phyloP scores from a whole-genome alignment of 177 flowering plant genomes.

The Tripterygium wilfordii region DNA sequence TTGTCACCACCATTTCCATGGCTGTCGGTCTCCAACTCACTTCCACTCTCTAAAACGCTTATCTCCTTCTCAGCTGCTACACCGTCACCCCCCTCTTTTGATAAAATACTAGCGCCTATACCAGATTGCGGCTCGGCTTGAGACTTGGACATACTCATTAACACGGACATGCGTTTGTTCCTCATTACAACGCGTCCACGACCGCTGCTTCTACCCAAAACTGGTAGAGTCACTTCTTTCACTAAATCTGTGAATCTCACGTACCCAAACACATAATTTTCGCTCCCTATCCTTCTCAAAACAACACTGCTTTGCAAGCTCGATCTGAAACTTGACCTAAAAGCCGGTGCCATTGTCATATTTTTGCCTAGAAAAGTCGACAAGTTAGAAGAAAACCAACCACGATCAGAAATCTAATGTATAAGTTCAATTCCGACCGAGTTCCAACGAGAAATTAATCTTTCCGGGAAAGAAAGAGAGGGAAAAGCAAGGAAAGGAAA shows the following conservation, averaged over 20 bases:
- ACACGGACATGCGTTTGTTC: slow-evolving; percentile 1
- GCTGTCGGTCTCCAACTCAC: slow-evolving; percentile 1
- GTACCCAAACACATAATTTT: not conserved
- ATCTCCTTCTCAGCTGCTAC: not conserved
- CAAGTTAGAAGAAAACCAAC: too few species aligned
- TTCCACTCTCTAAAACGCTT: slow-evolving; percentile 4
- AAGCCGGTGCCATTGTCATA: slow-evolving; percentile 8
- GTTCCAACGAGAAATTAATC: too few species aligned
- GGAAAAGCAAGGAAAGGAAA: too few species aligned
- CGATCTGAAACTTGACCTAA: slow-evolving; percentile 2
- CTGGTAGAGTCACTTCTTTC: slow-evolving; percentile 3
- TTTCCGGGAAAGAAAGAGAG: too few species aligned
- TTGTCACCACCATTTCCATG: slow-evolving; percentile 27
- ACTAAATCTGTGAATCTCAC: slow-evolving; percentile 1
- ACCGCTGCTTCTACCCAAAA: not conserved
- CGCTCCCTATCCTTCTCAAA: slow-evolving; percentile 7
- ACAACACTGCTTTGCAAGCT: slow-evolving; percentile 11
- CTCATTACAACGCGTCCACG: not conserved
- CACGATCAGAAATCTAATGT: too few species aligned
- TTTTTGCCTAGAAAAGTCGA: slow-evolving; percentile 6
- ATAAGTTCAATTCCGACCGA: too few species aligned
- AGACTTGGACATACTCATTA: slow-evolving; percentile 7
- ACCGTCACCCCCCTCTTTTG: slow-evolving; percentile 8
- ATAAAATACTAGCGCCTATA: not conserved
- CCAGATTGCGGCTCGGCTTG: slow-evolving; percentile 6